phyloP scores from a whole-genome alignment of 768 basidiomycete species.

The Termitomyces eurrhizus region DNA sequence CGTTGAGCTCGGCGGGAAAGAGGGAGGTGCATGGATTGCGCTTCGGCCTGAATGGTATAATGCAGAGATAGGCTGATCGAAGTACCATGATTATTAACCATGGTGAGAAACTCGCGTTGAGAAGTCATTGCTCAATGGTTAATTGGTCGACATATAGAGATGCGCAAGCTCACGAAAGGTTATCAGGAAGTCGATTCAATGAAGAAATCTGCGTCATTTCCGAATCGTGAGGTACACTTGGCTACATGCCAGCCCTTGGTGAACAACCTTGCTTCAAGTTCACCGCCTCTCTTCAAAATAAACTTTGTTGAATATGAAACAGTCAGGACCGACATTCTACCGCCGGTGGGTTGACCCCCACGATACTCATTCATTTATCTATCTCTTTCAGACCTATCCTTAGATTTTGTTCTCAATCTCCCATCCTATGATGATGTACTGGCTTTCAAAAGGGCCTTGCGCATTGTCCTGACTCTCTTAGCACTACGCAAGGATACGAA shows the following conservation, averaged over 20 bases:
- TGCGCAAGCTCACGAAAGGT: constrained; percentile 25
- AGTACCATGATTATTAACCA: constrained; percentile 5
- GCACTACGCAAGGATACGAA: constrained; percentile 6
- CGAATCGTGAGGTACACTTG: constrained; percentile 25
- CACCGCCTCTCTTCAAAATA: neutral
- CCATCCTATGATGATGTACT: constrained; percentile 13
- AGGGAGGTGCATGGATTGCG: constrained; percentile 34
- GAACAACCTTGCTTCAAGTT: neutral
- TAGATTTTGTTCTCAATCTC: constrained; percentile 12
- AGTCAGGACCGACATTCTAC: neutral
- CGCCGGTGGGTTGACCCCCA: constrained; percentile 1
- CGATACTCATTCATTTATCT: neutral
- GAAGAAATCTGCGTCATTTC: constrained; percentile 24
- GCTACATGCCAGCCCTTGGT: neutral
- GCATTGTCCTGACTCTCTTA: constrained; percentile 2
- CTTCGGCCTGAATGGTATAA: constrained; percentile 28
- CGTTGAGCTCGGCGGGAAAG: constrained; percentile 36
- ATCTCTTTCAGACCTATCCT: neutral
- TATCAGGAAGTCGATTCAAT: constrained; percentile 24
- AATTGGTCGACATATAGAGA: constrained; percentile 19
- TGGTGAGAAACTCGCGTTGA: constrained; percentile 16
- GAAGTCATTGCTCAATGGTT: neutral
- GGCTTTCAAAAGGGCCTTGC: constrained; percentile 7
- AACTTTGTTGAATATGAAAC: constrained; percentile 2
- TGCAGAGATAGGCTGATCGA: constrained; percentile 10